Evolutionary conservation across 2,329 filamentous ascomycete species (phyloP).

Genomic region (Clathrospora elynae): DNA sequence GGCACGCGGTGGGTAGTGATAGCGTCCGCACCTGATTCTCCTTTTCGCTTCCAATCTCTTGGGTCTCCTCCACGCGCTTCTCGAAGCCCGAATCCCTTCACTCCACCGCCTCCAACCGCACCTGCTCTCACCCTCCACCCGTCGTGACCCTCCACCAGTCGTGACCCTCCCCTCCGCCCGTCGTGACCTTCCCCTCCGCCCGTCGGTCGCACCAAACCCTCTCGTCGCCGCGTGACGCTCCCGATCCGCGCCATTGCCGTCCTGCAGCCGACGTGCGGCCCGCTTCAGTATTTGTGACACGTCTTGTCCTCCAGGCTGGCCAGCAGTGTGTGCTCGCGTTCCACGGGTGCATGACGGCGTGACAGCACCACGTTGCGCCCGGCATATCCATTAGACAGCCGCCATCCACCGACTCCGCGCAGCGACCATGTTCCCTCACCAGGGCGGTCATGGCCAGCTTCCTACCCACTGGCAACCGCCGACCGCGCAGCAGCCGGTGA

Average conservation of each 20-base stretch:
- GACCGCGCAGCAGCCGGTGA: constrained; percentile 42
- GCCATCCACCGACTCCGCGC: constrained; percentile 1
- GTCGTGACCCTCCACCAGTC: constrained; percentile 37
- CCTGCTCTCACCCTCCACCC: constrained; percentile 16
- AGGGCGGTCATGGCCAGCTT: constrained; percentile 46
- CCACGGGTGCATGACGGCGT: constrained; percentile 37
- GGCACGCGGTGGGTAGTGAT: constrained; percentile 40
- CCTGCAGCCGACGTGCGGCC: too few species aligned
- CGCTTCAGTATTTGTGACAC: too few species aligned
- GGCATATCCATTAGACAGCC: constrained; percentile 6
- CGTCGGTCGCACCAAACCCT: constrained; percentile 24
- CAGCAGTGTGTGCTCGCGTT: constrained; percentile 10
- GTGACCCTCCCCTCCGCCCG: constrained; percentile 39
- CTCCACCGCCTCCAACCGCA: constrained; percentile 16
- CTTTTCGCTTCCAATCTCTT: constrained; percentile 43
- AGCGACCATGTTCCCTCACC: constrained; percentile 44
- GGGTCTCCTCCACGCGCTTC: constrained; percentile 42
- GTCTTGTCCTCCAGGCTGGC: constrained; percentile 14
- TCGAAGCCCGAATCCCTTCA: constrained; percentile 39
- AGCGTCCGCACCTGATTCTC: constrained; percentile 43
- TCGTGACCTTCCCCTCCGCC: neutral
- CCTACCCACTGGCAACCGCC: constrained; percentile 48
- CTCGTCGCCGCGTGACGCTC: neutral
- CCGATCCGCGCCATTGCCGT: too few species aligned
- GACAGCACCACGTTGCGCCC: constrained; percentile 34